These are phyloP conservation scores for Pleurotus sapidus DNA, from an alignment of 768 basidiomycete species.

Conservation along the genomic window DNA sequence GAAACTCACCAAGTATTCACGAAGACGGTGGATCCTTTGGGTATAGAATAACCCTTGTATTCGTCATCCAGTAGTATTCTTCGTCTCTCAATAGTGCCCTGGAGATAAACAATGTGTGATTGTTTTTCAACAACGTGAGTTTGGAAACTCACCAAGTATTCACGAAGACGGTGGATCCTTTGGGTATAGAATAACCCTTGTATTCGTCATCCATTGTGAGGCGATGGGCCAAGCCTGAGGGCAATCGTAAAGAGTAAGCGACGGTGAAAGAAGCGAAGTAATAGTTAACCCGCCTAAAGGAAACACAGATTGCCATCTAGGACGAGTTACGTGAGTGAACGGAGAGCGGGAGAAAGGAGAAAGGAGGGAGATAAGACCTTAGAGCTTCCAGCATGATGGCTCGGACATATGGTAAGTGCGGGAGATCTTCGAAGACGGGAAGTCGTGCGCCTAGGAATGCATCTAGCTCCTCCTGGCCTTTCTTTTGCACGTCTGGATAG, in stretches of 20 bases:
- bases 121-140: too few relatives aligned
- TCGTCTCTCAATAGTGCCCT: constrained; percentile 34
- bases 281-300: constrained; percentile 8
- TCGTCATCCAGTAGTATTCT: constrained; percentile 29
- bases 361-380: not conserved
- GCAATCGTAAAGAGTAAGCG: not conserved
- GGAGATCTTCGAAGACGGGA: constrained; percentile 24
- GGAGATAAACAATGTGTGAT: not conserved
- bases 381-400: constrained; percentile 9
- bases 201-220: constrained; percentile 29
- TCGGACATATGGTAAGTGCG: constrained; percentile 7
- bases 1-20: constrained; percentile 24
- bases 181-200: constrained; percentile 27
- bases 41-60: constrained; percentile 29
- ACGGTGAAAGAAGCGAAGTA: not conserved
- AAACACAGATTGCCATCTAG: constrained; percentile 13
- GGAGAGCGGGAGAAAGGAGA: not conserved
- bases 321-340: not conserved
- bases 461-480: constrained; percentile 27
- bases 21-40: constrained; percentile 27
- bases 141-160: constrained; percentile 22
- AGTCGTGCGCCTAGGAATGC: constrained; percentile 21
- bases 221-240: constrained; percentile 21
- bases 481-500: constrained; percentile 27
- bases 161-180: constrained; percentile 26